phyloP scores from a whole-genome alignment of 192 early-diverging fungal genomes.

The Coemansia sp. region DNA sequence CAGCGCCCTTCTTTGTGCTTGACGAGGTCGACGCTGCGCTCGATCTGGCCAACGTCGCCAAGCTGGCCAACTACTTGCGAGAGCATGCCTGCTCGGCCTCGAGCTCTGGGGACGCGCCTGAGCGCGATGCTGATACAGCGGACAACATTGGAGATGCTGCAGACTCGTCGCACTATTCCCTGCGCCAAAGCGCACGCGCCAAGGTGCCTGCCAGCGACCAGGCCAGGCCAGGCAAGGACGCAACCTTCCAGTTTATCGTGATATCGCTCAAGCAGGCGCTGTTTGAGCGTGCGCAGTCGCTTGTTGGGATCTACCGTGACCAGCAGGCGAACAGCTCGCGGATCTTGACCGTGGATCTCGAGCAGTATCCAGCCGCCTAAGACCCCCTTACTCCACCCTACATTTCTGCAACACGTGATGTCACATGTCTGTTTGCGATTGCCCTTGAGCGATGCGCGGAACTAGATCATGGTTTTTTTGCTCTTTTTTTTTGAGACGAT shows the following conservation, averaged over 20 bases:
- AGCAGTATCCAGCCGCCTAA: slow-evolving; percentile 39
- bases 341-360: slow-evolving; percentile 73
- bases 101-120: slow-evolving; percentile 2
- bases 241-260: slow-evolving; percentile 92
- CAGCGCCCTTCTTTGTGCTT: slow-evolving; percentile 98
- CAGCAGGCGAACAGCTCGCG: slow-evolving; percentile 78
- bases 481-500: neutral
- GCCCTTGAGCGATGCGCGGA: too few species aligned
- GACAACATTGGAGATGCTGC: neutral
- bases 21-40: slow-evolving; percentile 99
- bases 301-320: slow-evolving; percentile 97
- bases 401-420: slow-evolving; percentile 8
- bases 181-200: slow-evolving; percentile 32
- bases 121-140: slow-evolving; percentile 6
- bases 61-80: slow-evolving; percentile 87
- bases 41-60: slow-evolving; percentile 93
- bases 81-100: slow-evolving; percentile 54
- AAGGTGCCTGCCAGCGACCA: neutral
- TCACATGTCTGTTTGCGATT: neutral
- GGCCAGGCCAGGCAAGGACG: slow-evolving; percentile 12
- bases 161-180: slow-evolving; percentile 28
- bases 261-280: slow-evolving; percentile 94
- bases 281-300: slow-evolving; percentile 86
- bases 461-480: neutral
- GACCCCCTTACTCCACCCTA: slow-evolving; percentile 21